Evolutionary conservation across 2,329 filamentous ascomycete genomes (phyloP).

Genomic region (Penicillium psychrosexuale): DNA sequence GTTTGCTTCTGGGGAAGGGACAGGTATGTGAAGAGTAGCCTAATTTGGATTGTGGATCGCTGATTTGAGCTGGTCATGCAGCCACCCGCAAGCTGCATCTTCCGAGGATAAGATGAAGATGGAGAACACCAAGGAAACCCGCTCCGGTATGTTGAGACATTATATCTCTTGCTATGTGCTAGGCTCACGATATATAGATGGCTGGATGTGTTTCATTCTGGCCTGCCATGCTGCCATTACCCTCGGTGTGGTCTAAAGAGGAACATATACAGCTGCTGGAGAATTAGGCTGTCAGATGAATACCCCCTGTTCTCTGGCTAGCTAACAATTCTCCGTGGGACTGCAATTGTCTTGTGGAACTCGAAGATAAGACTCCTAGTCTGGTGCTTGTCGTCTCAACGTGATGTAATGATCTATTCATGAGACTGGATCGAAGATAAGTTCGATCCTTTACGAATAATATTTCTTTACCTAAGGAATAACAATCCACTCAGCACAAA

Average conservation of each 20-base stretch:
- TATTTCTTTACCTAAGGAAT: background rate
- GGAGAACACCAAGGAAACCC: background rate
- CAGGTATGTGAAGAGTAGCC: background rate
- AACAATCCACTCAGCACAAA: background rate
- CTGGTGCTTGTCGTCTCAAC: background rate
- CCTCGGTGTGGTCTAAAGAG: background rate
- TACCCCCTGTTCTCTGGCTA: background rate
- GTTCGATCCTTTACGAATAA: background rate
- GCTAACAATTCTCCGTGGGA: background rate
- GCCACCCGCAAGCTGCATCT: background rate
- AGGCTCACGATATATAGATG: background rate
- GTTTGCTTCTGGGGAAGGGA: background rate
- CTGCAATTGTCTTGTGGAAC: background rate
- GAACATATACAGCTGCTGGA: background rate
- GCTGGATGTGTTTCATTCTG: conserved; percentile 1
- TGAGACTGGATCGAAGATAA: background rate
- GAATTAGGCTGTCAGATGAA: background rate
- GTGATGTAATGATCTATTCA: background rate
- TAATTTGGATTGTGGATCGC: background rate
- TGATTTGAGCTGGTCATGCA: background rate
- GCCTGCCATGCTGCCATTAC: conserved; percentile 8
- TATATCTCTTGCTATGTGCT: background rate
- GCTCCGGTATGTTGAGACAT: background rate
- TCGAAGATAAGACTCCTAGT: background rate
- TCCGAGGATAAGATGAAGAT: background rate